Base-by-base conservation (phyloP, 2,329 filamentous ascomycete genomes). In the Helotiales sp. region DNA sequence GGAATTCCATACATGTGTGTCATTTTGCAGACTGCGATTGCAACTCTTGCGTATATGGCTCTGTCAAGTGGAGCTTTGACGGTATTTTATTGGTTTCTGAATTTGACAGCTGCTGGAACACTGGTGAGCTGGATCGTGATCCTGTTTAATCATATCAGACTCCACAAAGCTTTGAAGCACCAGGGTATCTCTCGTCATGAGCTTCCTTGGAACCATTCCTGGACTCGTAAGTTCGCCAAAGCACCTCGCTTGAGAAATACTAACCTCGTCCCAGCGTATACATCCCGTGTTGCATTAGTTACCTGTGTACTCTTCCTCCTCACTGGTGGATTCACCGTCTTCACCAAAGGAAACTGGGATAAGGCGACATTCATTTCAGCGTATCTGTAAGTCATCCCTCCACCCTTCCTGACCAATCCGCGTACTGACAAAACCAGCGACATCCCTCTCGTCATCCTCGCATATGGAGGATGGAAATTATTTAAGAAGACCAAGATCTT, bases 1-100 rank as follows among this genome's bases (percentile, higher is more conserved):
- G 89, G 90, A 6, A 70, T 58, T 79, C 32, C 89, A 0, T 90
- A 87, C 68, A 79, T 85, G 24, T 86, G 85, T 67, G 84, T 89
- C 13, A 73, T 81, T n/a, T 76, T 87, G 13, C 86, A 85, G 64
- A 79, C 80, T 10, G 76, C 84, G 0, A 82, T 93, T 70, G 87
- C 87, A 15, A 82, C 89, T 6, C 82, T 93, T 4, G 86, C 87
- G 0, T 93, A 89, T 80, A 85, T 93, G 78, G 91, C 91, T 76
- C 83, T 90, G 30, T 70, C 64, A 2, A 88, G 84, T 57, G 85
- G 83, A 72, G 85, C 73, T 0, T 78, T 89, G 71, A 88, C 84
- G 0, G 88, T 89, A 5, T 91, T 91, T 71, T 88, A 82, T 77
- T 91, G 88, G 87, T 80, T 91, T 10, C 82, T 90, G 13, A 80